Percentiles rank a stretch among this genome's conserved stretches.
phyloP scores from a whole-genome alignment of 1,139 yeast species.

The Geotrichum histeridarum region DNA sequence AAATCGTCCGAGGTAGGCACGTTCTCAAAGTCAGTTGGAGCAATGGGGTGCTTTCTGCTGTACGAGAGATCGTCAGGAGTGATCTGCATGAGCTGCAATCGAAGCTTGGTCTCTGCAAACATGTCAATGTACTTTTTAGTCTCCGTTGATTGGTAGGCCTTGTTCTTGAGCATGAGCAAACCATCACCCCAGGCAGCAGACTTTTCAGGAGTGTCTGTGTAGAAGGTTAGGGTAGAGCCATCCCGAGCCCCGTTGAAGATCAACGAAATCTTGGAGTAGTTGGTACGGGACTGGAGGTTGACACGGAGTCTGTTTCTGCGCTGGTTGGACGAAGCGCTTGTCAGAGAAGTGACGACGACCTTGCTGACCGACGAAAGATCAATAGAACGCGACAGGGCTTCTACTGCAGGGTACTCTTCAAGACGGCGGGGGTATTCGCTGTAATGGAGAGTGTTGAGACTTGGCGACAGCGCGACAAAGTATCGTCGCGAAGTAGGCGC shows the following conservation, averaged over 20 bases:
- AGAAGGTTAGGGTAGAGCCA: conserved; percentile 46
- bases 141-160: conserved; percentile 47
- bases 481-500: conserved; percentile 41
- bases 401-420: conserved; percentile 52
- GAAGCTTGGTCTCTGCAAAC: conserved; percentile 55
- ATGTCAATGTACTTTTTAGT: conserved; percentile 55
- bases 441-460: conserved; percentile 56
- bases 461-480: conserved; percentile 67
- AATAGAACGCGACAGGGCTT: conserved; percentile 33
- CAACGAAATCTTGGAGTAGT: conserved; percentile 30
- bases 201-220: conserved; percentile 65
- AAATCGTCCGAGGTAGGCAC: conserved; percentile 27
- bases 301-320: conserved; percentile 27
- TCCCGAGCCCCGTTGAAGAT: conserved; percentile 28
- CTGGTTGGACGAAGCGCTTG: conserved; percentile 21
- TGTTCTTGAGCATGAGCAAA: conserved; percentile 52
- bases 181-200: conserved; percentile 81
- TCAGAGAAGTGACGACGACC: conserved; percentile 28
- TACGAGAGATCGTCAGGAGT: conserved; percentile 39
- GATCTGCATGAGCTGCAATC: conserved; percentile 60
- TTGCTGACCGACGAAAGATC: conserved; percentile 28
- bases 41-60: conserved; percentile 22
- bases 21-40: conserved; percentile 17
- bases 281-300: conserved; percentile 28
- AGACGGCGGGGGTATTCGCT: conserved; percentile 53